A percentile compares a stretch with the other conserved stretches of the same genome.
phyloP scores from a whole-genome alignment of 805 yeast species.

The Myxozyma mucilagina region DNA sequence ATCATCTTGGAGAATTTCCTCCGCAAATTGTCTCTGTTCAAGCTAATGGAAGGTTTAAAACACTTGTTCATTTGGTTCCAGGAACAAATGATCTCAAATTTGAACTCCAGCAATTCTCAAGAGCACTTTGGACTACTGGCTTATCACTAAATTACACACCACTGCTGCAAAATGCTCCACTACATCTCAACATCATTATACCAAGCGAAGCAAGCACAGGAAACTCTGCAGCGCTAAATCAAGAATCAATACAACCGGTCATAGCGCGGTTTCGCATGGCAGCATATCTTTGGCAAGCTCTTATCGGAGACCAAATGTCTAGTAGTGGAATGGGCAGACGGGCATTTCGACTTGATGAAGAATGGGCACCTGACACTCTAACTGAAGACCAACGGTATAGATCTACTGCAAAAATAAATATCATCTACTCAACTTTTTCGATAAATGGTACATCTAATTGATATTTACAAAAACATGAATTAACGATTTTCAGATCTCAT shows the following conservation, averaged over 20 bases:
- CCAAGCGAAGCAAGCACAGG: slow-evolving; percentile 73
- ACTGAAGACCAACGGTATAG: slow-evolving; percentile 50
- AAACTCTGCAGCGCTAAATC: slow-evolving; percentile 45
- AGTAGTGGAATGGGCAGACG: slow-evolving; percentile 76
- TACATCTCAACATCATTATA: slow-evolving; percentile 75
- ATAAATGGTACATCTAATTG: slow-evolving; percentile 41
- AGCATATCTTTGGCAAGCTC: slow-evolving; percentile 87
- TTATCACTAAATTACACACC: slow-evolving; percentile 55
- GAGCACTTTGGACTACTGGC: neutral
- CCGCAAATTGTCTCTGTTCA: slow-evolving; percentile 65
- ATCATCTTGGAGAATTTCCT: slow-evolving; percentile 54
- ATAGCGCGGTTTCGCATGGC: slow-evolving; percentile 73
- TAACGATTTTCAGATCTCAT: neutral
- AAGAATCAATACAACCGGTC: slow-evolving; percentile 67
- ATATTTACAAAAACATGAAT: too few relatives aligned
- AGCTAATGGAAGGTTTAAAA: slow-evolving; percentile 70
- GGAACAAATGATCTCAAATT: slow-evolving; percentile 64
- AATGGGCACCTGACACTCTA: slow-evolving; percentile 55
- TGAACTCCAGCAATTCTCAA: slow-evolving; percentile 36
- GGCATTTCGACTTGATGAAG: slow-evolving; percentile 73
- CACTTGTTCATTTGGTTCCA: slow-evolving; percentile 65
- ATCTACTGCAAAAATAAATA: slow-evolving; percentile 73
- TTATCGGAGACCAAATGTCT: slow-evolving; percentile 85
- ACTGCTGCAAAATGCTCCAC: slow-evolving; percentile 63
- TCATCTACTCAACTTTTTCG: slow-evolving; percentile 65